Conservation (phyloP, 805 yeast species). For the Starmerella etchellsii region DNA sequence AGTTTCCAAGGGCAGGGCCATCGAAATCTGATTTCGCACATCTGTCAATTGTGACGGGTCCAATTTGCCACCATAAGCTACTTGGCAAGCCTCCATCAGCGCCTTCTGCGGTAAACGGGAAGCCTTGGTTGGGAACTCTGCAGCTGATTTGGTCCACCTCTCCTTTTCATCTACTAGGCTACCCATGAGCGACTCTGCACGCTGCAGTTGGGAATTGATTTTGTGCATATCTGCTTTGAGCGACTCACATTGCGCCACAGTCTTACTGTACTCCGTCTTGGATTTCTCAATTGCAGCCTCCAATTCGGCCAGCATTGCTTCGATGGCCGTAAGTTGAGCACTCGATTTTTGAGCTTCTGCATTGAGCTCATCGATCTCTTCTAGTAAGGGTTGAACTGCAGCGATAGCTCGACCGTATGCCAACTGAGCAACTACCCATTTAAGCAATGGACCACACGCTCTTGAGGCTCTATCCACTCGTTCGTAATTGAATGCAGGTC, state of each 20-base stretch:
- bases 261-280: constrained; percentile 52
- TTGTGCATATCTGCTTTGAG: constrained; percentile 56
- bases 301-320: constrained; percentile 67
- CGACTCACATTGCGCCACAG: constrained; percentile 68
- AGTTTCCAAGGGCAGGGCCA: neutral
- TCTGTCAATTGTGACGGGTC: constrained; percentile 38
- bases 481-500: constrained; percentile 54
- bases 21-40: constrained; percentile 21
- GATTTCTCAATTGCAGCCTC: constrained; percentile 54
- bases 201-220: constrained; percentile 46
- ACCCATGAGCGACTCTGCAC: constrained; percentile 52
- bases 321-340: constrained; percentile 53
- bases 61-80: constrained; percentile 46
- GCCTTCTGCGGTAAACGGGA: constrained; percentile 49
- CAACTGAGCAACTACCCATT: constrained; percentile 87
- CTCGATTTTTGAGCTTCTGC: constrained; percentile 34
- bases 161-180: constrained; percentile 52
- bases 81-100: constrained; percentile 47
- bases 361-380: constrained; percentile 52
- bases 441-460: constrained; percentile 84
- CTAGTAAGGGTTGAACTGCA: constrained; percentile 56
- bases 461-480: constrained; percentile 79
- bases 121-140: constrained; percentile 36
- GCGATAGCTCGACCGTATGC: constrained; percentile 59
- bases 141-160: constrained; percentile 60